Evolutionary conservation across 2,329 filamentous ascomycete genomes (phyloP), one percentile per base, ranked within the genome.

Genomic region (Coniochaeta sp.): DNA sequence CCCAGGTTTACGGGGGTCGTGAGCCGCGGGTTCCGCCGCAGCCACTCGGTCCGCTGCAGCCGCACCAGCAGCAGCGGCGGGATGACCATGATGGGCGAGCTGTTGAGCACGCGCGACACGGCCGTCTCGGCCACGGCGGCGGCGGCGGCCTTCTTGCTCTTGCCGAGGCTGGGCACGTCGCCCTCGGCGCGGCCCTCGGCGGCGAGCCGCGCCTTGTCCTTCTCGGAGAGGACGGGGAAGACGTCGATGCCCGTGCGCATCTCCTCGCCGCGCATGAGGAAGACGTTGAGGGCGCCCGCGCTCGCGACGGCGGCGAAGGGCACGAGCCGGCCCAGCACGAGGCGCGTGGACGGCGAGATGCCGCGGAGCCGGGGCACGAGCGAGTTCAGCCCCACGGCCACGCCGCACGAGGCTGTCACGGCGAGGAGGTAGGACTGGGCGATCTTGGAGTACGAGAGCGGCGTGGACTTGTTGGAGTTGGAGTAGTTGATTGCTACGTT

Each of bases 401-500:
- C 95, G 64, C 89, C 90, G 78, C 95, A 99, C 16, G 91, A 96
- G 34, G 95, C 93, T 60, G 90, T 88, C 22, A 99, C 95, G 59
- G 95, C 95, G 62, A 96, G 82, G 71, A 89, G 84, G 80, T 98
- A 99, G 58, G 92, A 97, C 75, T 96, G 88, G 63, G 88, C 84
- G 63, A 99, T 87, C 66, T 91, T 90, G 24, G 85, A 84, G 61
- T 86, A 89, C 22, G 90, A 89, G 64, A 98, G 83, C 1, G 93
- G 91, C 3, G 91, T 93, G 42, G 92, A 96, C 75, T 99, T 99
- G 83, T 99, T 99, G 64, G 93, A 91, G 74, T 99, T 99, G 71
- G 93, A 90, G 73, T 87, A 92, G 82, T 99, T 99, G 81, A 99
- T 93, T 66, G 91, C 93, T 30, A 99, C 95, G 73, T 99, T 99